A percentile compares a stretch with the other conserved stretches of the same genome.
phyloP scores from a whole-genome alignment of 2,329 filamentous ascomycete species.

The Fonsecaea nubica region DNA sequence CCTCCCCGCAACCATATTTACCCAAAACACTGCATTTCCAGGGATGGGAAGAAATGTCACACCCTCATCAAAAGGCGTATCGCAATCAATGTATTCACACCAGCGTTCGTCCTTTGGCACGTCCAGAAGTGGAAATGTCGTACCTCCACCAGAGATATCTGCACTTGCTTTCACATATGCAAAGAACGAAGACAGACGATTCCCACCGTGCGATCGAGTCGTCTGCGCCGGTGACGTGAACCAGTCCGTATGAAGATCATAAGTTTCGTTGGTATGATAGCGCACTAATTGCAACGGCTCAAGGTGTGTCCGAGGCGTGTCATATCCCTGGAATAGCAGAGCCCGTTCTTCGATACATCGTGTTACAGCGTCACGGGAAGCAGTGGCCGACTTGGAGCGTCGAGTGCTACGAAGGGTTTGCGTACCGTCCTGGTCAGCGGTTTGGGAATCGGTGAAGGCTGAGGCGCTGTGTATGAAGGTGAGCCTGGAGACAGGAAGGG shows the following conservation, averaged over 20 bases:
- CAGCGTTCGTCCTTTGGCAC: conserved; percentile 47
- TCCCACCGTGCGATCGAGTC: conserved; percentile 39
- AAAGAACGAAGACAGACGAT: conserved; percentile 66
- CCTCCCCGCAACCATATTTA: conserved; percentile 58
- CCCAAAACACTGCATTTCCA: conserved; percentile 68
- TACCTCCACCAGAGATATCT: conserved; percentile 64
- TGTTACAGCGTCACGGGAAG: conserved; percentile 53
- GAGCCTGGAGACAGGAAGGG: neutral
- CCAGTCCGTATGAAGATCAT: conserved; percentile 26
- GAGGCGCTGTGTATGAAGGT: conserved; percentile 42
- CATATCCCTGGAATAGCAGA: conserved; percentile 55
- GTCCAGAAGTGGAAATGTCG: conserved; percentile 63
- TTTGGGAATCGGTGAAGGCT: conserved; percentile 41
- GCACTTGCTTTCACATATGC: conserved; percentile 59
- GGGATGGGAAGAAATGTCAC: conserved; percentile 64
- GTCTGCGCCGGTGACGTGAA: conserved; percentile 13
- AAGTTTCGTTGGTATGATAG: conserved; percentile 19
- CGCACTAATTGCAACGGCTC: conserved; percentile 25
- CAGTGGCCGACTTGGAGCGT: conserved; percentile 56
- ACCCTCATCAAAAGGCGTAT: conserved; percentile 48
- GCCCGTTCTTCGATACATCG: conserved; percentile 58
- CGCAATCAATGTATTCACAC: conserved; percentile 66
- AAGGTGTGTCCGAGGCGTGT: conserved; percentile 10
- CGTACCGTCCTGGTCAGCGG: conserved; percentile 25
- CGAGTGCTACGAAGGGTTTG: conserved; percentile 49